Evolutionary conservation across 371 early-diverging fungal species (phyloP).

Genomic region (Smittium culicis): DNA sequence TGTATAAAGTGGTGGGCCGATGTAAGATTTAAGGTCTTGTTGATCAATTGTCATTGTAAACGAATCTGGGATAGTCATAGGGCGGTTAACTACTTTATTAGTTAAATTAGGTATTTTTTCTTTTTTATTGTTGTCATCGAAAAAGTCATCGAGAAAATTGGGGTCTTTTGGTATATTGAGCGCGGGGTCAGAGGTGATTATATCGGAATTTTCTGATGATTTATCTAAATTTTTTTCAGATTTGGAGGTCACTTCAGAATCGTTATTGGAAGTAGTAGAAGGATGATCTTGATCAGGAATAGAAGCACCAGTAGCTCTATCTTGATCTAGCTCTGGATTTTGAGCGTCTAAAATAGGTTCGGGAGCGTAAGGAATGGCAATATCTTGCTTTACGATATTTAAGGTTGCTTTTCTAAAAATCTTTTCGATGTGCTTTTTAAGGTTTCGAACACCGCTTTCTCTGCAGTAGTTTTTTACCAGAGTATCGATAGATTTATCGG

Average conservation of each 20-base stretch:
- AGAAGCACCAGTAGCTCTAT: neutral
- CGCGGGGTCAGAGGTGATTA: too few relatives aligned
- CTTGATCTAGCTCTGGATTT: conserved; percentile 10
- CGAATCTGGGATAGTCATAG: conserved; percentile 39
- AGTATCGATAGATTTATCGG: conserved; percentile 58
- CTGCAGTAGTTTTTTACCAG: conserved; percentile 85
- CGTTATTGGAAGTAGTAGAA: too few relatives aligned
- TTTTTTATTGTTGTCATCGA: neutral
- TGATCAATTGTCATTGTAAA: conserved; percentile 43
- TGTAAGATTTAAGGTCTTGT: conserved; percentile 74
- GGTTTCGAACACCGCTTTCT: conserved; percentile 91
- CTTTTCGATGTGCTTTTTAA: conserved; percentile 96
- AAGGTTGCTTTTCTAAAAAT: conserved; percentile 92
- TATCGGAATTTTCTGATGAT: too few relatives aligned
- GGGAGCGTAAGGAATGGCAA: conserved; percentile 16
- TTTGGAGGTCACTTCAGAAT: neutral
- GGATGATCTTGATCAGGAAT: neutral
- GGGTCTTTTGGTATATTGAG: neutral
- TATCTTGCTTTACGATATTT: conserved; percentile 49
- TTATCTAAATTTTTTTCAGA: neutral
- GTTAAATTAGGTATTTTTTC: neutral
- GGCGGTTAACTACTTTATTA: conserved; percentile 21
- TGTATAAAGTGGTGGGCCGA: conserved; percentile 78
- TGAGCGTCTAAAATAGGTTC: conserved; percentile 12
- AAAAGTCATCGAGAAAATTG: neutral